Evolutionary conservation across 106 monocot species (phyloP).

Genomic region (Acanthochlamys bracteata): DNA sequence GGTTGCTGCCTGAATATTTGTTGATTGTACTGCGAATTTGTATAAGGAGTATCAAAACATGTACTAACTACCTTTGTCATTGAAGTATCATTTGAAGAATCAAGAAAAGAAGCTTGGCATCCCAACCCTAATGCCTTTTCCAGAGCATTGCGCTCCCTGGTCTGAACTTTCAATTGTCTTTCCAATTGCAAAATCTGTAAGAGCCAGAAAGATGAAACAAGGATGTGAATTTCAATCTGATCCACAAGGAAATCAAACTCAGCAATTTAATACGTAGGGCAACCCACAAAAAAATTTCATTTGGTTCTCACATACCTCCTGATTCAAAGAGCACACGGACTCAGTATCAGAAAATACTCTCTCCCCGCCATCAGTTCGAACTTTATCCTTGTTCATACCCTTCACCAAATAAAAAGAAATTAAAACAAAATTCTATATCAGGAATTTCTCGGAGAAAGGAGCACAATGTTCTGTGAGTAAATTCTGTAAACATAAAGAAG

Average conservation of each 20-base stretch:
- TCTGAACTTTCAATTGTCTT: conserved; percentile 62
- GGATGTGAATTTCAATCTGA: not conserved
- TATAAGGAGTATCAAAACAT: not conserved
- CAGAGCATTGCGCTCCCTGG: conserved; percentile 37
- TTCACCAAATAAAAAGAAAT: not conserved
- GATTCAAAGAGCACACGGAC: conserved; percentile 1
- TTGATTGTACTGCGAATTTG: not conserved
- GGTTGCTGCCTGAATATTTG: too few relatives aligned
- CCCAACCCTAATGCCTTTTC: conserved; percentile 89
- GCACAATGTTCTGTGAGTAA: not conserved
- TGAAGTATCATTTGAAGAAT: conserved; percentile 22
- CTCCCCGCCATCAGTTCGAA: not conserved
- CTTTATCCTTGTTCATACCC: conserved; percentile 6
- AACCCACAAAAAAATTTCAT: not conserved
- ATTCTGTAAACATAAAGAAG: not conserved
- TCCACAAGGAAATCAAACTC: not conserved
- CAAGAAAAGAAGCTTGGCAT: conserved; percentile 25
- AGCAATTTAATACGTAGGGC: too few relatives aligned
- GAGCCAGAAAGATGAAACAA: not conserved
- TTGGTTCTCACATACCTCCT: conserved; percentile 2
- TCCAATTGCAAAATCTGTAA: conserved; percentile 79
- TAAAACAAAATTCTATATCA: not conserved
- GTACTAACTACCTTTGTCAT: conserved; percentile 44
- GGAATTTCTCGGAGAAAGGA: not conserved
- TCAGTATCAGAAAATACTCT: not conserved